Conservation (phyloP, 352 stramenopile genomes). For the Globisporangium barbulae region DNA sequence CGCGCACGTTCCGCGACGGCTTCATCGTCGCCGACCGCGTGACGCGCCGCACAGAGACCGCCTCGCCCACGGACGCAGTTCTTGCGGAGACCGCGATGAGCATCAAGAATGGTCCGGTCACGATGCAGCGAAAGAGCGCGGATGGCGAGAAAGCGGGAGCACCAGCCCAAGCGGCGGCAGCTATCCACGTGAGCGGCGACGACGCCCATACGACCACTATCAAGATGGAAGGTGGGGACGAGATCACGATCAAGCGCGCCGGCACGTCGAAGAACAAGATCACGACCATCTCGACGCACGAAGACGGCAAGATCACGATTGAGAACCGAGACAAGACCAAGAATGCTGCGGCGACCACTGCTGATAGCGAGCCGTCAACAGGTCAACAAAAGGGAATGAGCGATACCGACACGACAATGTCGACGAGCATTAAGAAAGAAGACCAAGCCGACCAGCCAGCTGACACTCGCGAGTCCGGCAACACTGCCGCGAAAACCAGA, state of each 20-base stretch:
- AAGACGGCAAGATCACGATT: conserved; percentile 76
- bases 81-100: background rate
- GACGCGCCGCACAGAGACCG: conserved; percentile 36
- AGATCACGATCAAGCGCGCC: conserved; percentile 74
- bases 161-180: background rate
- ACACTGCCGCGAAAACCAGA: background rate
- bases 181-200: conserved; percentile 23
- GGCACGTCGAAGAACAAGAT: conserved; percentile 57
- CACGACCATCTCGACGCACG: conserved; percentile 65
- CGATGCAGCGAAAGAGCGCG: background rate
- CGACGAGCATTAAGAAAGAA: background rate
- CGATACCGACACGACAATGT: background rate
- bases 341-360: background rate
- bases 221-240: conserved; percentile 70
- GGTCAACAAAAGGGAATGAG: background rate
- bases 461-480: conserved; percentile 6
- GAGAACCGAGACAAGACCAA: conserved; percentile 34
- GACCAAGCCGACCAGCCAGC: background rate
- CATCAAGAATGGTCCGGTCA: background rate
- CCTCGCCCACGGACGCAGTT: background rate
- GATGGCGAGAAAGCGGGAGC: conserved; percentile 4
- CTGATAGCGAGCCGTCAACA: background rate
- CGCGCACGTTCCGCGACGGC: conserved; percentile 64
- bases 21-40: conserved; percentile 61
- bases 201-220: conserved; percentile 62